Evolutionary conservation across 495 filamentous ascomycete species (phyloP), one percentile per base, ranked within the genome.

Genomic region (Penicillium mononematosum): DNA sequence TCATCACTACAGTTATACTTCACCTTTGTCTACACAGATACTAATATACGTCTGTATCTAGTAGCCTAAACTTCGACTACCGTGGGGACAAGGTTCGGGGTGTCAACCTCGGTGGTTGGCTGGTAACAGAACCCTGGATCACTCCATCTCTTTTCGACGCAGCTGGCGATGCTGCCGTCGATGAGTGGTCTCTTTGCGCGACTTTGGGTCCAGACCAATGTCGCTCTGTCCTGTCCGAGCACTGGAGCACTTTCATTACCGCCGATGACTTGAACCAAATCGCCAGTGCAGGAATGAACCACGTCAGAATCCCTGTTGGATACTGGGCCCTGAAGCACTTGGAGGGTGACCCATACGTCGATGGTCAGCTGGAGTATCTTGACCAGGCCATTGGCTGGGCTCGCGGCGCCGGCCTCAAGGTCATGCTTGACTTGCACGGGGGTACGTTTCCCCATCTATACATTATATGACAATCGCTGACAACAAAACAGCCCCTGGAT

Each of bases 291-390:
- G 89, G 89, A 14, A 66, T 92, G 59, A 92, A 90, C 68, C 85
- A 89, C 53, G 87, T 92, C 38, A 79, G 89, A 51, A 91, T 93
- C 51, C 89, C 89, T 3, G 79, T 92, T 52, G 89, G 89, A 16
- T 91, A 91, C 67, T 93, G 89, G 89, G 85, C 86, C 34, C 69
- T 88, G 17, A 74, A 73, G 17, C 82, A 82, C 4, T 54, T 82
- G 6, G 60, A 75, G 17, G 84, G 79, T 31, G 87, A 90, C 45
- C 87, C 87, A 10, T 92, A 88, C 63, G 85, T 91, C 42, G 77
- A 88, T 62, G 89, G 89, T 36, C 87, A 89, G 61, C 79, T 90
- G 45, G 66, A 78, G n/a, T 77, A 78, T 52, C 80, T 92, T 14
- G 84, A 88, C 52, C 65, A 81, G 43, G 87, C 89, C 6, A 78